phyloP scores from a whole-genome alignment of 2,329 filamentous ascomycete genomes.

The Macrophomina pseudophaseolina region DNA sequence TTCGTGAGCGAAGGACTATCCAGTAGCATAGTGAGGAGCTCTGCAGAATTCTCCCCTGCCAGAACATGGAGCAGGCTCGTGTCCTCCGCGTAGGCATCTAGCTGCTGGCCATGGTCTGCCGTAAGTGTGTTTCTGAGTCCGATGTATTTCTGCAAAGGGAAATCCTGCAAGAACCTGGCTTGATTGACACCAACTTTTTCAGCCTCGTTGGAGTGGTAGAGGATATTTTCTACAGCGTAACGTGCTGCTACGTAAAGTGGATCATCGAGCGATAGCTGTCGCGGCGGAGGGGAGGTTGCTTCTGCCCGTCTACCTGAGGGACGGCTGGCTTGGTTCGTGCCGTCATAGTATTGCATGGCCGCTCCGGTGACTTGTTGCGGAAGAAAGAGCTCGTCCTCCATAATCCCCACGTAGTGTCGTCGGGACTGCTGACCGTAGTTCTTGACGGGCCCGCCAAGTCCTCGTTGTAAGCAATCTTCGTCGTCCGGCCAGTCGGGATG shows the following conservation, averaged over 20 bases:
- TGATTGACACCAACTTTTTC: background rate
- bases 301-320: too few relatives aligned
- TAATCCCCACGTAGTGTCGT: background rate
- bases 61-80: background rate
- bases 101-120: background rate
- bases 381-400: background rate
- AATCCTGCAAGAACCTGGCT: background rate
- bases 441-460: background rate
- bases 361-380: background rate
- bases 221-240: conserved; percentile 9
- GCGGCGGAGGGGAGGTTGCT: background rate
- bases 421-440: background rate
- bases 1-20: background rate
- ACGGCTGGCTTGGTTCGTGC: background rate
- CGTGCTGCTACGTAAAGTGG: background rate
- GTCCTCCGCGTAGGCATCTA: background rate
- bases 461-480: background rate
- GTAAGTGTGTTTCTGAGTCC: background rate
- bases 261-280: background rate
- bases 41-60: background rate
- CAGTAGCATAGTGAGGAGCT: background rate
- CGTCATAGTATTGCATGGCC: background rate
- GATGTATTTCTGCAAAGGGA: background rate
- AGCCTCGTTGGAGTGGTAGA: conserved; percentile 10
- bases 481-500: background rate